phyloP scores from a whole-genome alignment of 2,329 filamentous ascomycete genomes.

The Botrytis squamosa region DNA sequence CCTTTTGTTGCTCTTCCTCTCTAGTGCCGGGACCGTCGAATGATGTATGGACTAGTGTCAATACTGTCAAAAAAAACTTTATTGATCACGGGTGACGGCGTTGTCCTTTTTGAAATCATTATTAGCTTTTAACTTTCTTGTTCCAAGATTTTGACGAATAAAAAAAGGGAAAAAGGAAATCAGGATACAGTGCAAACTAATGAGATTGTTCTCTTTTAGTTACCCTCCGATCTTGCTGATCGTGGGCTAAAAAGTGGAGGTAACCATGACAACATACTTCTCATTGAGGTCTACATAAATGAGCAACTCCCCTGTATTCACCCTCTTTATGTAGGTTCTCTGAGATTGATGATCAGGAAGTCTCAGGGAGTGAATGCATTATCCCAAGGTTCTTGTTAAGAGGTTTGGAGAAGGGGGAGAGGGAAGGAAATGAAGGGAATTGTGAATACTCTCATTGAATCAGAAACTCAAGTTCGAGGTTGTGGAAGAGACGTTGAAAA shows the following conservation, averaged over 20 bases:
- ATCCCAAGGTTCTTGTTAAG: background rate
- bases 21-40: background rate
- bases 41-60: background rate
- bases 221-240: background rate
- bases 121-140: background rate
- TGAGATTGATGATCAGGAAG: background rate
- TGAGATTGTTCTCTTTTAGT: background rate
- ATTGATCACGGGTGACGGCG: too few relatives aligned
- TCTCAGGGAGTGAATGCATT: background rate
- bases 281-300: background rate
- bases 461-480: background rate
- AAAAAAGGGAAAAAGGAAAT: background rate
- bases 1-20: background rate
- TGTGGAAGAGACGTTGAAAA: background rate
- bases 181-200: background rate
- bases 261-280: background rate
- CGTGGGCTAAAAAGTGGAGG: background rate
- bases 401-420: too few relatives aligned
- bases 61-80: background rate
- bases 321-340: background rate
- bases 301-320: background rate
- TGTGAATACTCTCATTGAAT: background rate
- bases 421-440: background rate
- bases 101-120: too few relatives aligned
- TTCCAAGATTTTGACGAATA: background rate